phyloP scores from a whole-genome alignment of 78 protist genomes.

The Cavenderia fasciculata region DNA sequence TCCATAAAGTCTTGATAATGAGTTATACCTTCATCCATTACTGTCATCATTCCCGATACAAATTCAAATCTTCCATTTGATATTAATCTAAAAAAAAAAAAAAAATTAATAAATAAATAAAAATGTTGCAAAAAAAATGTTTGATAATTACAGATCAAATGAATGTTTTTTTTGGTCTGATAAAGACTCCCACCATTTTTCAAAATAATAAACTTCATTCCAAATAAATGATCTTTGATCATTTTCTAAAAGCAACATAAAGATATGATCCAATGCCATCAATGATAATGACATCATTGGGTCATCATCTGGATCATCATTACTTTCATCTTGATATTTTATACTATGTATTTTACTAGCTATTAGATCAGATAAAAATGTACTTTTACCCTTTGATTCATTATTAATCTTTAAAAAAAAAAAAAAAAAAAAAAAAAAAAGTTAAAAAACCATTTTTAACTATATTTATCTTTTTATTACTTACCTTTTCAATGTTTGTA shows the following conservation, averaged over 20 bases:
- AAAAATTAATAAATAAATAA: neutral
- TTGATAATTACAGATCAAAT: neutral
- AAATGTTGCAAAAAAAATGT: neutral
- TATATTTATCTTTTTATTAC: neutral
- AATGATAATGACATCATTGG: neutral
- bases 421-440: neutral
- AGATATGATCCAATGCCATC: neutral
- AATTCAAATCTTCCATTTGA: slow-evolving; percentile 11
- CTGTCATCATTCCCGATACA: neutral
- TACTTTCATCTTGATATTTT: too few species aligned
- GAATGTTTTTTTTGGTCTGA: neutral
- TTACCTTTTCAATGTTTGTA: neutral
- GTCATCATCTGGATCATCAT: too few species aligned
- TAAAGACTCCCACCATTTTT: slow-evolving; percentile 4
- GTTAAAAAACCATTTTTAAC: neutral
- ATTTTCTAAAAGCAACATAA: neutral
- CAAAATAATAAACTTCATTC: neutral
- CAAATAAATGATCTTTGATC: neutral
- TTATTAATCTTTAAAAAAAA: neutral
- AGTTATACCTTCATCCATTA: neutral
- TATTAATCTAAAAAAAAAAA: neutral
- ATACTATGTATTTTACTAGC: neutral
- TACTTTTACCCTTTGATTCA: neutral
- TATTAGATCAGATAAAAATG: neutral
- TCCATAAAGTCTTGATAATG: neutral